A percentile compares a stretch with the other conserved stretches of the same genome.
Evolutionary conservation across 768 basidiomycete species (phyloP).

Genomic region (Galerina sulciceps): DNA sequence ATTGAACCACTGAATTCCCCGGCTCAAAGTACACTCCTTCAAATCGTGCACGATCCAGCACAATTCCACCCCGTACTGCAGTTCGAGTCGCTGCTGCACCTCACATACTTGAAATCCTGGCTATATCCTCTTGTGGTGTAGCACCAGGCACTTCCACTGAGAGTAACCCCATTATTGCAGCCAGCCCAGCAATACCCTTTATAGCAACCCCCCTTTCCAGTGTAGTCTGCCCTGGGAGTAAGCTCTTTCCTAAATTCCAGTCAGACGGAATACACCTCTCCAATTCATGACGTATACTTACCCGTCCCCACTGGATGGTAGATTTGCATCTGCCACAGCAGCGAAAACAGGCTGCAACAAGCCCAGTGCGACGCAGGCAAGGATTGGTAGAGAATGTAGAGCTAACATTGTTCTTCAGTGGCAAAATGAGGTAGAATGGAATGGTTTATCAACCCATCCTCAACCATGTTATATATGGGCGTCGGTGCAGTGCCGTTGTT

Average conservation of each 20-base stretch:
- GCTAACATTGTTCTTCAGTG: background rate
- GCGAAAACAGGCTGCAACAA: background rate
- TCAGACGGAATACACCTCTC: background rate
- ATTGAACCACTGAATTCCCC: too few relatives aligned
- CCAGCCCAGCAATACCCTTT: constrained; percentile 3
- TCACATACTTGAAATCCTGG: background rate
- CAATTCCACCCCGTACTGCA: background rate
- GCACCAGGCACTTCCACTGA: background rate
- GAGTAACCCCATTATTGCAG: background rate
- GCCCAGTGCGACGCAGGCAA: background rate
- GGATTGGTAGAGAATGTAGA: background rate
- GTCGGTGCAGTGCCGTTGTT: too few relatives aligned
- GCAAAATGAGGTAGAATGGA: background rate
- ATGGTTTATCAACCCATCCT: too few relatives aligned
- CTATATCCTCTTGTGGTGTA: background rate
- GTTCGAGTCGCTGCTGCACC: background rate
- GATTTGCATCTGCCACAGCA: background rate
- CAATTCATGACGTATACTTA: background rate
- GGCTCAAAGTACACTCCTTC: too few relatives aligned
- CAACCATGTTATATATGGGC: too few relatives aligned
- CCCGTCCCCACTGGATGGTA: background rate
- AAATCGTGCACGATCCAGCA: background rate
- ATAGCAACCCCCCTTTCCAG: background rate
- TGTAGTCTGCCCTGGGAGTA: background rate
- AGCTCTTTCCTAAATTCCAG: background rate